Conservation (phyloP, 352 stramenopile species). For the Phytophthora hibernalis region DNA sequence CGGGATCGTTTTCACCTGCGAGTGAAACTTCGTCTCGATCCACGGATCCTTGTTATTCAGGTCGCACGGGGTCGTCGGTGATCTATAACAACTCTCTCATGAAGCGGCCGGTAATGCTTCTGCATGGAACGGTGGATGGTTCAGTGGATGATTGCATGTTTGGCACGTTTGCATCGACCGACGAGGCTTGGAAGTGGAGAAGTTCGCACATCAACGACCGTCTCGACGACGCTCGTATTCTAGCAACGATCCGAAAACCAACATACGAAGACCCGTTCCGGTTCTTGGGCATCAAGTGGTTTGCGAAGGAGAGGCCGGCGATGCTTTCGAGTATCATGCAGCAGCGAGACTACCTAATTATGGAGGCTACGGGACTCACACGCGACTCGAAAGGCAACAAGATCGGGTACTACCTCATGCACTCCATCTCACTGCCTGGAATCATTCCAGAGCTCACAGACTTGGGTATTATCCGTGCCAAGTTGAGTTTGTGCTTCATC, state of each 20-base stretch:
- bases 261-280: constrained; percentile 51
- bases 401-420: constrained; percentile 46
- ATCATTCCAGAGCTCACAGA: constrained; percentile 34
- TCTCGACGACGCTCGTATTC: constrained; percentile 42
- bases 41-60: constrained; percentile 5
- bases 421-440: constrained; percentile 43
- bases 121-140: constrained; percentile 51
- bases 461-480: constrained; percentile 47
- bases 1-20: not conserved
- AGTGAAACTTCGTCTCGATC: constrained; percentile 10
- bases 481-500: constrained; percentile 52
- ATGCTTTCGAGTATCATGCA: constrained; percentile 42
- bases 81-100: constrained; percentile 28
- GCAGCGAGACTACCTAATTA: constrained; percentile 47
- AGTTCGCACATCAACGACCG: constrained; percentile 59
- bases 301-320: constrained; percentile 39
- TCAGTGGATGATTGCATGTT: constrained; percentile 59
- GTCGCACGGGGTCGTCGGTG: constrained; percentile 3
- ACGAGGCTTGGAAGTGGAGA: constrained; percentile 48
- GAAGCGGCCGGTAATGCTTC: constrained; percentile 41
- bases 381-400: constrained; percentile 31
- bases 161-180: constrained; percentile 48
- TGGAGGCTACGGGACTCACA: constrained; percentile 29
- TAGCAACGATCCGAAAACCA: constrained; percentile 44
- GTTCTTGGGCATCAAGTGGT: constrained; percentile 58